Evolutionary conservation across 2,329 filamentous ascomycete genomes (phyloP), one percentile per base, ranked within the genome.

Genomic region (Fusarium denticulatum): DNA sequence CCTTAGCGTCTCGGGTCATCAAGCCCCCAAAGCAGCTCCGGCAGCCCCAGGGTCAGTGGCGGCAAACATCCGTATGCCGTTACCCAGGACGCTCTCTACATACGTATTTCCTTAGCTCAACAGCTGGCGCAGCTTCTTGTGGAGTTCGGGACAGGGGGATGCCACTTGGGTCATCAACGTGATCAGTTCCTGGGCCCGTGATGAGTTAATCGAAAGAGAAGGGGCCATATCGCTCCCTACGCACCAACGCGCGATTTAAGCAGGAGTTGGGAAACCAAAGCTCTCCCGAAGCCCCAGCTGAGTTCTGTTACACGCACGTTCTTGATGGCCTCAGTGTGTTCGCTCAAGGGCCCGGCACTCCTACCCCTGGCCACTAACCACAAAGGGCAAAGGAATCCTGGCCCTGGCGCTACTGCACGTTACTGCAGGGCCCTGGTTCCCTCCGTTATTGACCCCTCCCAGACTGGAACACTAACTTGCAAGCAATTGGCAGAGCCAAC

Each of bases 401-500:
- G 60, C 45, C 65, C 71, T 66, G 43, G 56, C 67, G 53, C 60
- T 66, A 70, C 67, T 70, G 60, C 66, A 64, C 36, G 61, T 58
- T 43, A 58, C 58, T 71, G 53, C 61, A 68, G 34, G 63, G 53
- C 60, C 76, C 64, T 53, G 63, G 64, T 52, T 64, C 53, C 65
- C 64, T 68, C 59, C 36, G 55, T 65, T 60, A 58, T 57, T 50
- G 67, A 68, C 71, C 68, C 50, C 62, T 68, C 64, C 59, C 47
- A 68, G 50, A 77, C 57, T 60, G 72, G 66, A 50, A 73, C 61
- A 68, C 61, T 58, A 62, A 63, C 58, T 72, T 55, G 58, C 63
- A 68, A 49, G 57, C 42, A 58, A 57, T 43, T 64, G 67, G 64
- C 67, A 70, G 67, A 78, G 61, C 65, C 67, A 78, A 75, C 73